Percentiles rank a stretch among this genome's conserved stretches.
Conservation (phyloP, 331 rosid genomes). For the Quercus lobata region DNA sequence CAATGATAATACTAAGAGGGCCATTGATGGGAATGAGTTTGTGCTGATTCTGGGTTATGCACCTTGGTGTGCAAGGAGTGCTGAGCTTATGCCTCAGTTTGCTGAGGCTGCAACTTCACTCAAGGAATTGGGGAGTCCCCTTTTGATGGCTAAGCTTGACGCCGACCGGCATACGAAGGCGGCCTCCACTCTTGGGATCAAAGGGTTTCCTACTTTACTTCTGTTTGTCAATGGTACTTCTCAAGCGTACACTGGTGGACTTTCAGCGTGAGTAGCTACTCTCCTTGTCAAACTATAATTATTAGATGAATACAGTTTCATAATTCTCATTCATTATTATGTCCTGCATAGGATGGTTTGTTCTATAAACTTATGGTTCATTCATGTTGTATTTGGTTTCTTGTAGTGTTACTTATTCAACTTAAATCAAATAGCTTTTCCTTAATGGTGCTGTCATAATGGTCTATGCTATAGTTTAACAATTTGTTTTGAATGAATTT, state of each 20-base stretch:
- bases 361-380: not conserved
- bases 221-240: conserved; percentile 87
- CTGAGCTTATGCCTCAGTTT: conserved; percentile 93
- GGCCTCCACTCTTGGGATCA: conserved; percentile 66
- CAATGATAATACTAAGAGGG: conserved; percentile 61
- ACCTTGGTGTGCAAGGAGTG: conserved; percentile 97
- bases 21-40: conserved; percentile 58
- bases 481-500: not conserved
- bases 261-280: conserved; percentile 56
- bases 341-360: not conserved
- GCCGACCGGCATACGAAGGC: conserved; percentile 75
- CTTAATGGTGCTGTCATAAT: not conserved
- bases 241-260: conserved; percentile 79
- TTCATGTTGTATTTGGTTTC: not conserved
- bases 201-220: conserved; percentile 86
- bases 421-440: not conserved
- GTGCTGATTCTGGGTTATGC: conserved; percentile 88
- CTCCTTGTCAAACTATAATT: not conserved
- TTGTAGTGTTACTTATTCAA: not conserved
- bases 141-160: conserved; percentile 87
- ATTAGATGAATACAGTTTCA: not conserved
- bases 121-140: conserved; percentile 57
- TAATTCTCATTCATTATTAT: not conserved
- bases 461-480: not conserved
- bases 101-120: conserved; percentile 87